These are phyloP conservation scores for Boletus subparvulus DNA, from an alignment of 768 basidiomycete species.

Conservation along the genomic window DNA sequence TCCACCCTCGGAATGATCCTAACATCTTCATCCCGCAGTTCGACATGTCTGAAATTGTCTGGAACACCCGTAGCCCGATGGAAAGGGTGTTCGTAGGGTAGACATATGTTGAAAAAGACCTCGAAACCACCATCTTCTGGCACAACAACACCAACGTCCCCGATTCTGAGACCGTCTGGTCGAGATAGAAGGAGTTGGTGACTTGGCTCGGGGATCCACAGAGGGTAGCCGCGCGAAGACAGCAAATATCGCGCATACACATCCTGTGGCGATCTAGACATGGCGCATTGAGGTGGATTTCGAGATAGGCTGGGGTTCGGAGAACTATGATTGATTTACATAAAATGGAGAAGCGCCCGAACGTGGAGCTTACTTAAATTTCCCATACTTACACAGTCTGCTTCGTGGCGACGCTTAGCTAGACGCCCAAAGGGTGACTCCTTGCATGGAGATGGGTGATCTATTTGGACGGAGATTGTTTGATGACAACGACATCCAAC, in stretches of 20 bases:
- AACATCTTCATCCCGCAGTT: not conserved
- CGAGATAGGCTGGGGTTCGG: too few relatives aligned
- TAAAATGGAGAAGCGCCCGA: conserved; percentile 25
- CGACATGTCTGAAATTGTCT: conserved; percentile 24
- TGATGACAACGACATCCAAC: too few relatives aligned
- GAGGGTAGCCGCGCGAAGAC: conserved; percentile 28
- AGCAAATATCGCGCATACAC: conserved; percentile 18
- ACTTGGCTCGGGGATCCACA: too few relatives aligned
- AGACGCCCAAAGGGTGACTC: too few relatives aligned
- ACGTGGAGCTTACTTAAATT: too few relatives aligned
- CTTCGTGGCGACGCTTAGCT: too few relatives aligned
- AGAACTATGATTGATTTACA: too few relatives aligned
- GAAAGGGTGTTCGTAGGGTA: too few relatives aligned
- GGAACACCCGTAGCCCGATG: conserved; percentile 21
- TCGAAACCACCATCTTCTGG: conserved; percentile 34
- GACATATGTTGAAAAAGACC: conserved; percentile 38
- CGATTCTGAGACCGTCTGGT: conserved; percentile 31
- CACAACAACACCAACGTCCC: conserved; percentile 36
- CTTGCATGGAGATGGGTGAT: too few relatives aligned
- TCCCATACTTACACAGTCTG: too few relatives aligned
- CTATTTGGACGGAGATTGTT: too few relatives aligned
- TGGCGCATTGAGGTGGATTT: conserved; percentile 22
- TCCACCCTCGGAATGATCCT: not conserved
- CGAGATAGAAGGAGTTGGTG: conserved; percentile 19
- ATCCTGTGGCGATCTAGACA: conserved; percentile 6